These are phyloP conservation scores for Phytophthora capsici DNA, from an alignment of 352 stramenopile species.

Conservation along the genomic window DNA sequence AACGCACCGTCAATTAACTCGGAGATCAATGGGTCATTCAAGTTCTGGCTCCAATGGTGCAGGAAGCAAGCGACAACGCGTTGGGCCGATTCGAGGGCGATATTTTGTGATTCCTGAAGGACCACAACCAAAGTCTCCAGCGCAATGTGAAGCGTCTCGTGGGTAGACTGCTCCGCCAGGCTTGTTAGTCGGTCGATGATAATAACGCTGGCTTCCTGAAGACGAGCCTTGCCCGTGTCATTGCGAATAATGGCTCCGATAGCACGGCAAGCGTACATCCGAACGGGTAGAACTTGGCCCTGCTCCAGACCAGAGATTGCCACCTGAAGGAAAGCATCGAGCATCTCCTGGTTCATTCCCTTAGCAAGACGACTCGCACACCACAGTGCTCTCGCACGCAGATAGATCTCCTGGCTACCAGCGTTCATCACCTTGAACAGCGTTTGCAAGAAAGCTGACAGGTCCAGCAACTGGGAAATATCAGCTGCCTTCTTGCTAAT, in stretches of 20 bases:
- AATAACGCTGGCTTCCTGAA: slow-evolving; percentile 54
- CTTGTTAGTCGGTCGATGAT: slow-evolving; percentile 70
- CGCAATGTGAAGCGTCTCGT: slow-evolving; percentile 81
- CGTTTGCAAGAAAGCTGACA: slow-evolving; percentile 72
- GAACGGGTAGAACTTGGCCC: slow-evolving; percentile 73
- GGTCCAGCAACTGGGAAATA: slow-evolving; percentile 57
- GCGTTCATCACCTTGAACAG: slow-evolving; percentile 84
- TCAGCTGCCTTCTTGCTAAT: slow-evolving; percentile 59
- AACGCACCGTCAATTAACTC: slow-evolving; percentile 79
- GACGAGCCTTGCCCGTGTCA: slow-evolving; percentile 59
- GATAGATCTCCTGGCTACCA: slow-evolving; percentile 67
- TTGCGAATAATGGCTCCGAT: slow-evolving; percentile 74
- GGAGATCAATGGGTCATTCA: slow-evolving; percentile 79
- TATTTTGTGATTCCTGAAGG: slow-evolving; percentile 57
- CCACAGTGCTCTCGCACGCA: slow-evolving; percentile 81
- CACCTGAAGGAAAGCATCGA: slow-evolving; percentile 72
- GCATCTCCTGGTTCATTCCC: slow-evolving; percentile 77
- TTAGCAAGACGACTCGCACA: slow-evolving; percentile 77
- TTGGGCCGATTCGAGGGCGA: slow-evolving; percentile 49
- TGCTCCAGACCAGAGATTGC: slow-evolving; percentile 78
- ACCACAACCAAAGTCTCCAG: slow-evolving; percentile 80
- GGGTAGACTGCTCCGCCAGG: slow-evolving; percentile 60
- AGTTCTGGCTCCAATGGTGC: slow-evolving; percentile 66
- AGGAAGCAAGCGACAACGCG: slow-evolving; percentile 68
- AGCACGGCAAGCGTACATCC: slow-evolving; percentile 80